A percentile compares a stretch with the other conserved stretches of the same genome.
Conservation (phyloP, 2,329 filamentous ascomycete species). For the Pestalotiopsis sp. region DNA sequence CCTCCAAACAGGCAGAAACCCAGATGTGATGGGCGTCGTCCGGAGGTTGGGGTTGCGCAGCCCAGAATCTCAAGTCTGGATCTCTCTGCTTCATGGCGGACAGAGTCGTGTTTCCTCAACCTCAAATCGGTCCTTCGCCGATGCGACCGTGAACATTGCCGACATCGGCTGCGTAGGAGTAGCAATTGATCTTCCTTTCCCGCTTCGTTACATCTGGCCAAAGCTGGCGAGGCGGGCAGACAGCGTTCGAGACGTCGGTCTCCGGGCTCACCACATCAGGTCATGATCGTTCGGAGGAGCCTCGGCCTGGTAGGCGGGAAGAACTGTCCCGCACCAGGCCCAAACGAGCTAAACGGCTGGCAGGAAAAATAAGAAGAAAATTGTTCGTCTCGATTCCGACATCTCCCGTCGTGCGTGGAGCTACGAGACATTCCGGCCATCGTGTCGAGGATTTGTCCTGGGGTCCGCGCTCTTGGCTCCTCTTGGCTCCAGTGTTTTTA, state of each 20-base stretch:
- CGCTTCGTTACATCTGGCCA: not conserved
- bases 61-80: not conserved
- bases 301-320: not conserved
- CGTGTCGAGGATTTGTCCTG: not conserved
- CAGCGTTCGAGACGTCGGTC: not conserved
- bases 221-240: not conserved
- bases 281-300: not conserved
- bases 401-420: not conserved
- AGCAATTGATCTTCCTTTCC: not conserved
- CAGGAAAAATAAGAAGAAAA: not conserved
- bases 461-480: not conserved
- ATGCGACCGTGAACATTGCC: not conserved
- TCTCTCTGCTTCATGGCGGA: not conserved
- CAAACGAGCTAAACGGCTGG: not conserved
- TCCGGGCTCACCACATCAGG: not conserved
- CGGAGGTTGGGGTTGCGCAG: not conserved
- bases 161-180: not conserved
- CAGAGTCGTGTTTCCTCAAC: not conserved
- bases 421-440: not conserved
- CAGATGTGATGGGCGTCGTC: not conserved
- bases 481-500: not conserved
- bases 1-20: not conserved
- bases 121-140: not conserved
- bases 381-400: not conserved
- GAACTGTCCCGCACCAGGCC: not conserved